These are phyloP conservation scores for Carex myosuroides DNA, from an alignment of 176 grass and related monocot genomes.

Conservation along the genomic window DNA sequence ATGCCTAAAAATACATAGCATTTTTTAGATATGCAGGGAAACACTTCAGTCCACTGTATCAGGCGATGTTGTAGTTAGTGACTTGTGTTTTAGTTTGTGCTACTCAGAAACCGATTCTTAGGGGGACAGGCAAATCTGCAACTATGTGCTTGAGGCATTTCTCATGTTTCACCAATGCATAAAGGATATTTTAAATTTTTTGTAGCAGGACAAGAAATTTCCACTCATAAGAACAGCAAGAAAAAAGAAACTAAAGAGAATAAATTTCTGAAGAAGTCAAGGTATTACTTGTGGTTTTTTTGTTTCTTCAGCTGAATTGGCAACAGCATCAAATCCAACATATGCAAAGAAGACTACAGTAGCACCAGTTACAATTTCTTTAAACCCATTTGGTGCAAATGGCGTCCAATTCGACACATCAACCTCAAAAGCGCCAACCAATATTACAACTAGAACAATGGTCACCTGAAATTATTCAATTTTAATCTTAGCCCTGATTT, in stretches of 20 bases:
- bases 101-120: not conserved
- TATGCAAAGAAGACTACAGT: slow-evolving; percentile 98
- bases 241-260: not conserved
- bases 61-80: not conserved
- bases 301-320: slow-evolving; percentile 97
- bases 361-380: slow-evolving; percentile 82
- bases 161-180: not conserved
- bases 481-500: not conserved
- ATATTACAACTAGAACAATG: slow-evolving; percentile 74
- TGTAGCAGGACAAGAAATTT: not conserved
- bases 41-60: not conserved
- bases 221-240: not conserved
- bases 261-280: not conserved
- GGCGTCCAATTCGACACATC: slow-evolving; percentile 97
- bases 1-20: not conserved
- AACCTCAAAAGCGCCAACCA: slow-evolving; percentile 81
- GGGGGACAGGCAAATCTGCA: not conserved
- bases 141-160: not conserved
- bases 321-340: slow-evolving; percentile 96
- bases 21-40: not conserved
- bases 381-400: slow-evolving; percentile 91
- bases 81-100: not conserved
- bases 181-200: not conserved
- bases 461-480: slow-evolving; percentile 46
- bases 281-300: slow-evolving; percentile 72